Evolutionary conservation across 768 basidiomycete genomes (phyloP), one percentile per base, ranked within the genome.

Genomic region (Trametes sanguinea): DNA sequence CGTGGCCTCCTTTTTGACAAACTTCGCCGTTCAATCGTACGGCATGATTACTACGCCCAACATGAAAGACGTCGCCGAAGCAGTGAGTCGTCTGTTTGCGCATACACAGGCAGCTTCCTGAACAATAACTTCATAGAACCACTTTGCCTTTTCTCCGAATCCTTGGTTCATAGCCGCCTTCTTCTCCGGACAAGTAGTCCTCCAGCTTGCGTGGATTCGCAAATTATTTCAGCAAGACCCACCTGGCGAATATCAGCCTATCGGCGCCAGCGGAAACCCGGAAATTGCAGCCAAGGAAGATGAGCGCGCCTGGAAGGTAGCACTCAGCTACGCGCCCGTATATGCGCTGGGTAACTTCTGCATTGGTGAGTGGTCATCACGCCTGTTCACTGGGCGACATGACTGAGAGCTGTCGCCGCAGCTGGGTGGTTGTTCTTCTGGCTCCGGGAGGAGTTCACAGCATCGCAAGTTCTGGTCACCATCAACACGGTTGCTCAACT

Each of bases 401-500:
- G 22, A 22, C 22, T 22, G 22, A 22, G 22, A 22, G 22, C 22
- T 22, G 22, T 22, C 22, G 22, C 22, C 6, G 10, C 47, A 76
- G 75, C 71, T 29, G 72, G 66, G 2, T 75, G 75, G 69, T 65
- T 71, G 10, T 53, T 69, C 40, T 73, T 75, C 47, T 76, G 76
- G 76, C 61, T 66, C 4, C 60, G 66, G 13, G 64, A 69, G 33
- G 63, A 67, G 35, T 72, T 74, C 62, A 62, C 57, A 40, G 42
- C 64, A 2, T 71, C 74, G n/a, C 73, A 75, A 48, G 57, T 71
- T 3, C 61, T 75, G 30, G 68, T 73, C 14, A 69, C 69, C 5
- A 58, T 76, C 61, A 79, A 78, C 65, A 68, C 74, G 0, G 55
- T 70, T 37, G 69, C 69, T 48, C 77, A 81, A 44, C 69, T 81